These are phyloP conservation scores for Coelastrella sp. DNA, from an alignment of 139 green algal genomes.

Conservation along the genomic window DNA sequence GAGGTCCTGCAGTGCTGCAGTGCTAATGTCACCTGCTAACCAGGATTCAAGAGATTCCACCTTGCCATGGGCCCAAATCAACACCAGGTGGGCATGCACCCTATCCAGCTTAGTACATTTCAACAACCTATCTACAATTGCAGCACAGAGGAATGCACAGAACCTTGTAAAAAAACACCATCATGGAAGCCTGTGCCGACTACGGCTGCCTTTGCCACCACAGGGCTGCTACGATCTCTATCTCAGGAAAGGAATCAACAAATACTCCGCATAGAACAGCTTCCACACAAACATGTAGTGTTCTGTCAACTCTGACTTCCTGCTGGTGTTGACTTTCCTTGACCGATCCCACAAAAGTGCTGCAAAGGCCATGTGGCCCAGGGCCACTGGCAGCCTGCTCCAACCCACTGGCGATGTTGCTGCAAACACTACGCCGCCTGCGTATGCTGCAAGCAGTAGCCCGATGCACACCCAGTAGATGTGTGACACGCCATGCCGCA, in stretches of 20 bases:
- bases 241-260: constrained; percentile 85
- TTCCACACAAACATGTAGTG: constrained; percentile 91
- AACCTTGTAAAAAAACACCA: no score
- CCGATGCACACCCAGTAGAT: constrained; percentile 93
- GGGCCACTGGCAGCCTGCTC: constrained; percentile 59
- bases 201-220: background rate
- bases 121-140: no score
- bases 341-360: constrained; percentile 39
- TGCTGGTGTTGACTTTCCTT: constrained; percentile 63
- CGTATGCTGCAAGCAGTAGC: constrained; percentile 82
- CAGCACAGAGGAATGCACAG: no score
- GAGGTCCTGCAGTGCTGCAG: no score
- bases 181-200: no score
- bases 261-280: constrained; percentile 95
- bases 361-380: constrained; percentile 56
- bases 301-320: constrained; percentile 54
- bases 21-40: no score
- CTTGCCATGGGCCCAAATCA: no score
- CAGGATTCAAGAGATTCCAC: no score
- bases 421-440: constrained; percentile 65
- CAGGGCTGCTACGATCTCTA: background rate
- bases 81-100: no score
- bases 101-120: no score
- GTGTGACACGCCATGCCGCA: constrained; percentile 73
- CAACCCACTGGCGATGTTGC: constrained; percentile 53